Percentiles rank a stretch among this genome's conserved stretches.
Evolutionary conservation across 306 rosid genomes (phyloP).

Genomic region (Ochetophila trinervis): DNA sequence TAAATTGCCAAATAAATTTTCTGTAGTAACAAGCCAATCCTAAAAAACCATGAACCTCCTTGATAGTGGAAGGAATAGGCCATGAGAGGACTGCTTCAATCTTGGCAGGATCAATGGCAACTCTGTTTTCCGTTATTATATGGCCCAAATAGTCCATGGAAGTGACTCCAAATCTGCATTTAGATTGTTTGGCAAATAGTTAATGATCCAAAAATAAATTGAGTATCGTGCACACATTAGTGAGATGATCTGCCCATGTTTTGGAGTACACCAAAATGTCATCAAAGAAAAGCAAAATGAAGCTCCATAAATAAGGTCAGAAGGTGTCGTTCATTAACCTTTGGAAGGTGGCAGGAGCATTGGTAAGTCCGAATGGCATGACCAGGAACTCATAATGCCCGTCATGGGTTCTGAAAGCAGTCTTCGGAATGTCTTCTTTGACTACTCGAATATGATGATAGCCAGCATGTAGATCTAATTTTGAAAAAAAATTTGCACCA

Average conservation of each 20-base stretch:
- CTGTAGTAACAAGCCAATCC: background rate
- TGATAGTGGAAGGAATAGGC: background rate
- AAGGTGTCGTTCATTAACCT: background rate
- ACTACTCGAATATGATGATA: slow-evolving; percentile 1
- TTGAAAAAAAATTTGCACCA: background rate
- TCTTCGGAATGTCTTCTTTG: slow-evolving; percentile 3
- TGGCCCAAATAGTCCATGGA: background rate
- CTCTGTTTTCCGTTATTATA: background rate
- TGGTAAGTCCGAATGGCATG: background rate
- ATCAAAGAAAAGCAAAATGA: background rate
- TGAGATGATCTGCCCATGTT: background rate
- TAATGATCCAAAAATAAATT: background rate
- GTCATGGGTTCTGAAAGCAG: background rate
- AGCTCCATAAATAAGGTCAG: background rate
- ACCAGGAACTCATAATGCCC: background rate
- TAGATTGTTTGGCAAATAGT: background rate
- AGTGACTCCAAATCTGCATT: background rate
- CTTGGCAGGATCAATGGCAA: background rate
- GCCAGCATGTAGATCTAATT: background rate
- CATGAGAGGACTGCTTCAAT: background rate
- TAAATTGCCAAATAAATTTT: background rate
- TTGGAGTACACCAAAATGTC: background rate
- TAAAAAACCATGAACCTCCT: background rate
- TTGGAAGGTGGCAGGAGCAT: background rate
- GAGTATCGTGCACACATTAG: background rate